Evolutionary conservation across 2,329 filamentous ascomycete species (phyloP).

Genomic region (Penicillium decumbens): DNA sequence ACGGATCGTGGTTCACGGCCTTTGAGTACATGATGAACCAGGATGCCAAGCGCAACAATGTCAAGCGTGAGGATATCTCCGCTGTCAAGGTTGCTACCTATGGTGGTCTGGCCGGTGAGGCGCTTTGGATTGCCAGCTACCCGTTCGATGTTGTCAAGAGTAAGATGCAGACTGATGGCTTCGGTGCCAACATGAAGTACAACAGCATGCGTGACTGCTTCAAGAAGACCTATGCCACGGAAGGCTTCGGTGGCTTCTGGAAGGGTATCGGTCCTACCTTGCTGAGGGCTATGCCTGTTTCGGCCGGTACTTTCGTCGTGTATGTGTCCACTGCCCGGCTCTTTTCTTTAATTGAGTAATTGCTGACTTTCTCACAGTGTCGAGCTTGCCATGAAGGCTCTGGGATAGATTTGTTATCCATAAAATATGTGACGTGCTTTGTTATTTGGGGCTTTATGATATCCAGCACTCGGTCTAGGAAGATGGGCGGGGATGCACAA

Average conservation of each 20-base stretch:
- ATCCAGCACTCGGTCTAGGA: background rate
- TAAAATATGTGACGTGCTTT: constrained; percentile 11
- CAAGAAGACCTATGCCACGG: constrained; percentile 68
- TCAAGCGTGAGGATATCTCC: constrained; percentile 72
- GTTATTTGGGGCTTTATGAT: constrained; percentile 1
- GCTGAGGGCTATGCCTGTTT: constrained; percentile 93
- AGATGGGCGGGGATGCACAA: constrained; percentile 8
- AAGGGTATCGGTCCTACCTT: constrained; percentile 87
- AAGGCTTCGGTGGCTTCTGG: constrained; percentile 85
- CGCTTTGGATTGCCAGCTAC: constrained; percentile 87
- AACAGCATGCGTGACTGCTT: constrained; percentile 86
- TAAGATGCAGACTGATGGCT: constrained; percentile 98
- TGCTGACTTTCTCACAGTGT: constrained; percentile 33
- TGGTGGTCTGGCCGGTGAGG: constrained; percentile 89
- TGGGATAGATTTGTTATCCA: constrained; percentile 31
- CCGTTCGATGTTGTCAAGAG: constrained; percentile 97
- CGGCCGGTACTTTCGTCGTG: constrained; percentile 93
- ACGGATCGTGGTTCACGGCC: constrained; percentile 89
- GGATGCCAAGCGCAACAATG: constrained; percentile 71
- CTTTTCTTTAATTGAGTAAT: background rate
- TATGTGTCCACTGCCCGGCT: constrained; percentile 30
- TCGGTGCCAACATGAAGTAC: constrained; percentile 68
- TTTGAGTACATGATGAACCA: constrained; percentile 97
- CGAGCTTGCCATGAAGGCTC: constrained; percentile 46
- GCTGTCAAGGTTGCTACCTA: constrained; percentile 85